Conservation (phyloP, 2,329 filamentous ascomycete genomes). For the Colletotrichum euphorbiae region DNA sequence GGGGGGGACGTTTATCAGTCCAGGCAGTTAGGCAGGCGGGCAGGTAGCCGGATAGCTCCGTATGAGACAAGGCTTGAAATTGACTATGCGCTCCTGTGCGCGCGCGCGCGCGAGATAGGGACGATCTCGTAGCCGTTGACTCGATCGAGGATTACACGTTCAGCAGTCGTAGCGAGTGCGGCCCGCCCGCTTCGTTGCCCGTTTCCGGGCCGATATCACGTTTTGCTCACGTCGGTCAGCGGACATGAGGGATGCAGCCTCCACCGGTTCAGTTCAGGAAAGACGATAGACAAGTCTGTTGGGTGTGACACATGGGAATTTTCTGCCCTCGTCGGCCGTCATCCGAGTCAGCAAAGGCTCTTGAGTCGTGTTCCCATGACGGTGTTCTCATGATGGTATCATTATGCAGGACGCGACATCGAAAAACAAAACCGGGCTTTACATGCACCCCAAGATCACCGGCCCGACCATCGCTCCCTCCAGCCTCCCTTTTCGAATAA, state of each 20-base stretch:
- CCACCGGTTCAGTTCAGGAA: conserved; percentile 15
- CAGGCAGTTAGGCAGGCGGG: too few species aligned
- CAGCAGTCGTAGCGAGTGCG: background rate
- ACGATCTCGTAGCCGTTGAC: background rate
- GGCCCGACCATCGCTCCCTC: conserved; percentile 72
- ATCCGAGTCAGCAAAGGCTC: conserved; percentile 12
- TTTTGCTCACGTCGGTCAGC: too few species aligned
- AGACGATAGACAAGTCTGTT: background rate
- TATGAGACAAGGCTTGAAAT: background rate
- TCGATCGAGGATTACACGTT: background rate
- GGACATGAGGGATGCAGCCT: conserved; percentile 1
- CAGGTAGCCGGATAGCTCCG: background rate
- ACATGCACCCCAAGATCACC: conserved; percentile 46
- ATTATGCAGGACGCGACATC: conserved; percentile 27
- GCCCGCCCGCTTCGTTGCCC: background rate
- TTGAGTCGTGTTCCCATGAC: conserved; percentile 7
- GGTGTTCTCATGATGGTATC: conserved; percentile 1
- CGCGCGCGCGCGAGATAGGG: too few species aligned
- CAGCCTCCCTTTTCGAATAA: conserved; percentile 78
- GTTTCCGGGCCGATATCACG: background rate
- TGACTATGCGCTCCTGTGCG: background rate
- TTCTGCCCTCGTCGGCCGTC: background rate
- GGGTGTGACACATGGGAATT: background rate
- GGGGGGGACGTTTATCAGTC: too few species aligned
- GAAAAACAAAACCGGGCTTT: background rate